Conservation (phyloP, 192 early-diverging fungal genomes). For the Coemansia sp. region DNA sequence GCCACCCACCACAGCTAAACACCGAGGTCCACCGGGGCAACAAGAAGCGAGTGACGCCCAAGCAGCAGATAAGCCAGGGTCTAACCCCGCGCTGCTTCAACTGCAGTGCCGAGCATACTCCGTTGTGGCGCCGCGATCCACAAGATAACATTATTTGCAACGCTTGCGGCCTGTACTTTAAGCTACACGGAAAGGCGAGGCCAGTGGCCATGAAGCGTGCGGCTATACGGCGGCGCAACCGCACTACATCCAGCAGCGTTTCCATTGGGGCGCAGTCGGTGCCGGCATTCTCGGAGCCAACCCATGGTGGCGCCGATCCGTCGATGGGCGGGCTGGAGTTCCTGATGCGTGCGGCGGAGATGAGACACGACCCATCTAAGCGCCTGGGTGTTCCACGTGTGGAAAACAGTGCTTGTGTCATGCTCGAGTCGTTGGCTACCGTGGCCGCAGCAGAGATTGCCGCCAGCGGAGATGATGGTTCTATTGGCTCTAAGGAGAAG, state of each 20-base stretch:
- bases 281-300: conserved; percentile 17
- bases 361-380: conserved; percentile 18
- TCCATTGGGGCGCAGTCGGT: conserved; percentile 2
- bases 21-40: conserved; percentile 1
- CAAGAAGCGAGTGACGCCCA: conserved; percentile 45
- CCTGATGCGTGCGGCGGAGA: conserved; percentile 40
- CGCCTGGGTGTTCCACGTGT: neutral
- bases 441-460: conserved; percentile 45
- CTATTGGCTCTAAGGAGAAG: conserved; percentile 8
- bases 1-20: conserved; percentile 29
- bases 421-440: conserved; percentile 51
- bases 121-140: conserved; percentile 92
- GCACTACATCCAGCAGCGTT: conserved; percentile 32
- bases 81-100: conserved; percentile 68
- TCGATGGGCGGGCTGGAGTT: conserved; percentile 31
- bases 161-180: conserved; percentile 94
- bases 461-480: neutral
- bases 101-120: conserved; percentile 86
- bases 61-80: conserved; percentile 53
- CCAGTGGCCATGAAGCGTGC: conserved; percentile 88
- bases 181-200: conserved; percentile 86
- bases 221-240: conserved; percentile 89
- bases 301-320: neutral
- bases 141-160: conserved; percentile 93
- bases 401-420: conserved; percentile 9